A percentile compares a stretch with the other conserved stretches of the same genome.
Conservation (phyloP, 257 asterid genomes). For the Paraleonurus japonicus region DNA sequence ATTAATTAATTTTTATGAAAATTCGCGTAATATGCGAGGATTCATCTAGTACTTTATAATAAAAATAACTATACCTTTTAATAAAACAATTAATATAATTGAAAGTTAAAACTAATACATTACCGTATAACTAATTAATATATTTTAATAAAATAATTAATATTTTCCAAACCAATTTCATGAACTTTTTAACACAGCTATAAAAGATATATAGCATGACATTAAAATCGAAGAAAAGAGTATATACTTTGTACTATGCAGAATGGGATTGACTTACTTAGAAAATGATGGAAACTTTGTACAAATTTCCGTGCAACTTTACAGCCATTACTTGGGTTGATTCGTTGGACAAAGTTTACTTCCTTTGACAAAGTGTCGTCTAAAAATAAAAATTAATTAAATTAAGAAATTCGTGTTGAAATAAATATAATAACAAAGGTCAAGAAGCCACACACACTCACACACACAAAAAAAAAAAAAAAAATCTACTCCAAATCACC, state of each 20-base stretch:
- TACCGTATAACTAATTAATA: no score
- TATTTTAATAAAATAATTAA: no score
- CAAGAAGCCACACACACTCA: no score
- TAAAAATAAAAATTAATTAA: not conserved
- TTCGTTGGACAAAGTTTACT: not conserved
- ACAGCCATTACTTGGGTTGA: not conserved
- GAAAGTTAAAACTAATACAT: no score
- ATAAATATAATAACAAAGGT: not conserved
- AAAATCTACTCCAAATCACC: not conserved
- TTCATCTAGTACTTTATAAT: no score
- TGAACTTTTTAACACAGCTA: no score
- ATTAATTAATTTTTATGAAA: no score
- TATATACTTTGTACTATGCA: not conserved
- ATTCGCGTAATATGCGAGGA: no score
- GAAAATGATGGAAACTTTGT: conserved; percentile 4
- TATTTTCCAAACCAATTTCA: no score
- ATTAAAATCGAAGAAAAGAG: not conserved
- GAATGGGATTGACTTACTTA: not conserved
- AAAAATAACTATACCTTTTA: no score
- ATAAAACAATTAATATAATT: no score
- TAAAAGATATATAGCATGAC: no score
- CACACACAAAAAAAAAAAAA: not conserved
- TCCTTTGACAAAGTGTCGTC: not conserved
- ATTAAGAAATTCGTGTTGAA: not conserved
- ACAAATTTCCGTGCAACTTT: conserved; percentile 23